Evolutionary conservation across 1,284 basidiomycete species (phyloP).

Genomic region (Xerocomus nothofagi): DNA sequence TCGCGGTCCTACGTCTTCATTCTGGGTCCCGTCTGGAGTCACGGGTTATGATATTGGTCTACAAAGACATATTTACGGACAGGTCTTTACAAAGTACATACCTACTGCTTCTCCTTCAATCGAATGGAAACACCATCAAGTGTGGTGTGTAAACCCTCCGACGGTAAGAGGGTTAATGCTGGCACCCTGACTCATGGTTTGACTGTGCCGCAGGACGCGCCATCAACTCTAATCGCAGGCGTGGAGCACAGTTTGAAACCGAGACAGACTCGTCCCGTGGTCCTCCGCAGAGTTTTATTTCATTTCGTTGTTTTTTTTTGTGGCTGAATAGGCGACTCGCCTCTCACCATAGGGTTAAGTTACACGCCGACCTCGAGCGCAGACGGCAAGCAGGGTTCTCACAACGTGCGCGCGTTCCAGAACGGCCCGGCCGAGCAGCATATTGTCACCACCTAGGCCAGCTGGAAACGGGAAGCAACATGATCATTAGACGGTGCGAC

Average conservation of each 20-base stretch:
- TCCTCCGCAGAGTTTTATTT: neutral
- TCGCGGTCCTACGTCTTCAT: neutral
- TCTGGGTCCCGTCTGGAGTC: neutral
- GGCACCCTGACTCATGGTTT: neutral
- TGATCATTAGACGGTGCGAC: conserved; percentile 6
- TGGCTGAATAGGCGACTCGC: too few relatives aligned
- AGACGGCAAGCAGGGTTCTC: neutral
- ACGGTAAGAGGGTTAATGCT: neutral
- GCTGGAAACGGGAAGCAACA: neutral
- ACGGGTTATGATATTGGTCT: conserved; percentile 5
- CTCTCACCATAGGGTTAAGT: neutral
- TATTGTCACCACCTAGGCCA: neutral
- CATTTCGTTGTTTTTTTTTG: too few relatives aligned
- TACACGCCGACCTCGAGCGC: neutral
- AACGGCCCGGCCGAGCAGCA: neutral
- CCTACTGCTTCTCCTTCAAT: neutral
- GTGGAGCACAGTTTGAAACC: conserved; percentile 8
- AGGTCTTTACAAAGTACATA: conserved; percentile 4
- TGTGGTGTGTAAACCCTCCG: neutral
- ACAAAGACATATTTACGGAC: conserved; percentile 1
- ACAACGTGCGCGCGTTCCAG: conserved; percentile 6
- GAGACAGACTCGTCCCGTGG: neutral
- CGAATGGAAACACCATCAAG: neutral
- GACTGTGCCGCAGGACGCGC: neutral
- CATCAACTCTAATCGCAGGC: neutral